Evolutionary conservation across 441 rosid genomes (phyloP).

Genomic region (Jatropha multifida): DNA sequence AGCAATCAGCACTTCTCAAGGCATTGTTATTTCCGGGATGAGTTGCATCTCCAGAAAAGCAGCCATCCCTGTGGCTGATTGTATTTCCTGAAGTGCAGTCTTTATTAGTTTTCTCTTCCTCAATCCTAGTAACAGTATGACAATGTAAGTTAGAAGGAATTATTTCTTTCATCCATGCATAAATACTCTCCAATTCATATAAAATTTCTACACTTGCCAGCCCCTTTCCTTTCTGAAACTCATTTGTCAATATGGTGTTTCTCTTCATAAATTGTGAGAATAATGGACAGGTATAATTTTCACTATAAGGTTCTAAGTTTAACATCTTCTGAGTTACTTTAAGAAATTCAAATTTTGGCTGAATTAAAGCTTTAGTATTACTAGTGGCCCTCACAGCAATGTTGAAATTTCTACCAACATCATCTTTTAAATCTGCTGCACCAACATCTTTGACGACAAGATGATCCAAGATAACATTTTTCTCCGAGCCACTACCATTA

Average conservation of each 20-base stretch:
- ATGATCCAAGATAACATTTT: constrained; percentile 31
- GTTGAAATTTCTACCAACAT: constrained; percentile 25
- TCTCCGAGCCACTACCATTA: constrained; percentile 10
- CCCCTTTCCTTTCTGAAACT: constrained; percentile 31
- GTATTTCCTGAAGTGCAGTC: constrained; percentile 21
- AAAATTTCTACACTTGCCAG: constrained; percentile 30
- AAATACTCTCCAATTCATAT: constrained; percentile 33
- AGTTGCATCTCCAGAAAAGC: constrained; percentile 27
- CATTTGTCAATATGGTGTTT: constrained; percentile 24
- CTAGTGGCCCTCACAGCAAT: constrained; percentile 22
- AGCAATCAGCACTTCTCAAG: constrained; percentile 23
- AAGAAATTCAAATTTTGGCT: constrained; percentile 32
- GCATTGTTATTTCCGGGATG: constrained; percentile 29
- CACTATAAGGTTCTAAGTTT: constrained; percentile 16
- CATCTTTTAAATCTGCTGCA: constrained; percentile 24
- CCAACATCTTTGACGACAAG: constrained; percentile 22
- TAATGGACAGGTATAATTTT: constrained; percentile 23
- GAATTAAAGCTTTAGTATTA: constrained; percentile 28
- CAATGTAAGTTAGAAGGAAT: constrained; percentile 34
- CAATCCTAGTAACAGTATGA: constrained; percentile 25
- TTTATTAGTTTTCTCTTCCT: constrained; percentile 28
- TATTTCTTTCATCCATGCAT: constrained; percentile 48
- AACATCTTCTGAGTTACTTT: constrained; percentile 37
- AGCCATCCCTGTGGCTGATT: constrained; percentile 22
- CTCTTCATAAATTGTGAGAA: constrained; percentile 30